Evolutionary conservation across 73 alveolate species (phyloP), one percentile per base, ranked within the genome.

Genomic region (Blepharisma japonicum): DNA sequence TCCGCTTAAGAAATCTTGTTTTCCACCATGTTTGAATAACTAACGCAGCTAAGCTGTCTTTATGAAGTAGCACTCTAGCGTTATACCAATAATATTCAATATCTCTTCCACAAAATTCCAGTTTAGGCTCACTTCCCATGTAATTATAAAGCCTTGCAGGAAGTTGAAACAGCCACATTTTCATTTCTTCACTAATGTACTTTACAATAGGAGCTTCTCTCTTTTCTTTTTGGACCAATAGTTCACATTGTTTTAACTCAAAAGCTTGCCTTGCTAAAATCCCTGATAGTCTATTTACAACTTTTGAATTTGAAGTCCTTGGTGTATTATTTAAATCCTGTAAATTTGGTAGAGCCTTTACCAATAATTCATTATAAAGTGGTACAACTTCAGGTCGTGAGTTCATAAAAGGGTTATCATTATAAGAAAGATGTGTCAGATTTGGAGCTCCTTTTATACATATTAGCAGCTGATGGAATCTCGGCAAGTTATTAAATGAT

Each of bases 11-110:
- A n/a, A 61, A 61, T 9, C 14, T 25, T 14, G 14, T 14, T 25
- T 61, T 61, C 74, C 74, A 61, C 48, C 74, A 61, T 14, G 49
- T 61, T 25, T 61, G 74, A 20, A 61, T 61, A 25, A 61, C 74
- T 9, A 14, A 9, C 0, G 5, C 0, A 61, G 74, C 74, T 5
- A 20, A 14, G 23, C 18, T 61, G 2, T 61, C 74, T 25, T 9
- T 61, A 61, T 18, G 23, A n/a, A 61, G 14, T 2, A 9, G 47
- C 23, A 14, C 23, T 61, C 74, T 61, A 14, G 74, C 74, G 2
- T 61, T 11, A 61, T 61, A 61, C 74, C 74, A 61, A 61, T 14
- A 61, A 14, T 25, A 61, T 25, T 61, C 74, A 61, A 61, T 39
- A 14, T 39, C 74, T 25, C 47, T 61, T 1, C n/a, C 23, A 61